phyloP scores from a whole-genome alignment of 2,329 filamentous ascomycete species.

The Diaporthe vexans region DNA sequence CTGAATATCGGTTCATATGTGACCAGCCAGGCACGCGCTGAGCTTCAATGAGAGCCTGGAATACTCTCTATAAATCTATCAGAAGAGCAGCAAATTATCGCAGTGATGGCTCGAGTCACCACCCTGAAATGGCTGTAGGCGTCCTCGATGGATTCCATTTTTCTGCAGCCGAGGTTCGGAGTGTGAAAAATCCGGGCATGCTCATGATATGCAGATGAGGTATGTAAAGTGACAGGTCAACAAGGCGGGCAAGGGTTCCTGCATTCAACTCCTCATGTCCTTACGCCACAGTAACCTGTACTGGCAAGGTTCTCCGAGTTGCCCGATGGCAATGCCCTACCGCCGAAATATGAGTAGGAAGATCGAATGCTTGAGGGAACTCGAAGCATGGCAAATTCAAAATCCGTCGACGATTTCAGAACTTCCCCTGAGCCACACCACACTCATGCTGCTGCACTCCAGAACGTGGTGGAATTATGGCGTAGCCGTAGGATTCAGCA shows the following conservation, averaged over 20 bases:
- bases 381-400: not conserved
- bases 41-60: accelerated
- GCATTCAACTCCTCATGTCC: constrained; percentile 4
- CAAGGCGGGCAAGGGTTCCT: not conserved
- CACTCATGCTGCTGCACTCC: no score
- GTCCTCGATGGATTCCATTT: not conserved
- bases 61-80: not conserved
- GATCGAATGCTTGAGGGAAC: not conserved
- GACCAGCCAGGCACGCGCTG: not conserved
- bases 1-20: not conserved
- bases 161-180: not conserved
- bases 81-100: not conserved
- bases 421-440: not conserved
- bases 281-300: not conserved
- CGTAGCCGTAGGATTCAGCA: not conserved
- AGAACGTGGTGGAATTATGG: not conserved
- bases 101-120: not conserved
- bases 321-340: not conserved
- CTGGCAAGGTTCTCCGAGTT: not conserved
- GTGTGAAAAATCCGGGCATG: not conserved
- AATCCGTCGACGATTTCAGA: no score
- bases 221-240: constrained; percentile 11
- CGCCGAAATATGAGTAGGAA: not conserved
- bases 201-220: no score
- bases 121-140: no score